phyloP scores from a whole-genome alignment of 306 rosid species.

The Carpinus fangiana region DNA sequence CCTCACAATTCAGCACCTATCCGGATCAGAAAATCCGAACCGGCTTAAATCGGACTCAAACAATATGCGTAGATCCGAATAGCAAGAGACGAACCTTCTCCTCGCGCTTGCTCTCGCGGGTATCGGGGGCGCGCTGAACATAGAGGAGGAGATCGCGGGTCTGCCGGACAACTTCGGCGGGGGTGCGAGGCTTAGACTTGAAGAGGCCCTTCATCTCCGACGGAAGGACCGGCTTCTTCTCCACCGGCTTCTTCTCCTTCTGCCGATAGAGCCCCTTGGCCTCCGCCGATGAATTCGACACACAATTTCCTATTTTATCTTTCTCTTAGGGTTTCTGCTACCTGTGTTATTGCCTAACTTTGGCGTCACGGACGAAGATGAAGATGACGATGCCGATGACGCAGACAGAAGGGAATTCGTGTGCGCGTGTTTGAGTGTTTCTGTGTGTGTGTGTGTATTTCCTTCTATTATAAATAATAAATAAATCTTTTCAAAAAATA shows the following conservation, averaged over 20 bases:
- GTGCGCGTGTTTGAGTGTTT: no score
- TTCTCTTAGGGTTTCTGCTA: background rate
- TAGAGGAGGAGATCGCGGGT: conserved; percentile 81
- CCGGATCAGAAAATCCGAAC: background rate
- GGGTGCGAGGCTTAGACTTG: conserved; percentile 95
- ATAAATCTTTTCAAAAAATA: no score
- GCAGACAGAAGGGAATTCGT: background rate
- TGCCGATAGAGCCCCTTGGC: conserved; percentile 1
- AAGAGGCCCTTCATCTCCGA: conserved; percentile 81
- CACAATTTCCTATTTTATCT: conserved; percentile 47
- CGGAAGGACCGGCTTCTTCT: conserved; percentile 13
- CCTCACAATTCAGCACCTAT: background rate
- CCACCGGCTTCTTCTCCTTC: background rate
- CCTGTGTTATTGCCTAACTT: background rate
- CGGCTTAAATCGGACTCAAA: background rate
- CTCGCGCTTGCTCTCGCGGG: conserved; percentile 84
- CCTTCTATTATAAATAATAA: no score
- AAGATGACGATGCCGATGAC: background rate
- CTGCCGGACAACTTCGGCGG: conserved; percentile 77
- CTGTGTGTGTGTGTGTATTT: no score
- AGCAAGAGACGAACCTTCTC: conserved; percentile 58
- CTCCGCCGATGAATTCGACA: conserved; percentile 36
- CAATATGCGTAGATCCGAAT: background rate
- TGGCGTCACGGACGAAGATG: conserved; percentile 13
- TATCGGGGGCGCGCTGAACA: conserved; percentile 51